Base-by-base conservation (phyloP, 345 rosid species). In the Passiflora organensis region DNA sequence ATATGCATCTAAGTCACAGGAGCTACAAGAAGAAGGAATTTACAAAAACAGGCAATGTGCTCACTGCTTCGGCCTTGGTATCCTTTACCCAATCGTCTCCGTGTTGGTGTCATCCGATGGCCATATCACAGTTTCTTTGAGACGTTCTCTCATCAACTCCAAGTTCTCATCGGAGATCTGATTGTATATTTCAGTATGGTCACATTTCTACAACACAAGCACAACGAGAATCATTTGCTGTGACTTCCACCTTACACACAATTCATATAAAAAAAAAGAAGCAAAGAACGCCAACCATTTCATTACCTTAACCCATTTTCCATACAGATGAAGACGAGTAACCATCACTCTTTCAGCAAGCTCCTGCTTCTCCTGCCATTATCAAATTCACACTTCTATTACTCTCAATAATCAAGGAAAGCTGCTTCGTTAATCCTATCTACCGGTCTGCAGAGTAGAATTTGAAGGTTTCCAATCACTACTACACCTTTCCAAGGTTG, bases 321-420 rank as follows among this genome's bases (percentile, higher is more conserved):
- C 96, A 46, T 91, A 91, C 58, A 91, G 65, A 72, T 86, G 95
- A 43, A 91, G 95, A 10, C 99, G 83, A 1, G 99, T 91, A 53
- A 91, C 73, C 99, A 91, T 91, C 65, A 91, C 95, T 79, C 99
- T 76, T 64, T 91, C 96, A 2, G 96, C 96, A 11, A 91, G 96
- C 36, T 88, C 96, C 6, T 84, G 99, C 71, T 46, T 80, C 79
- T 93, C 99, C 99, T 93, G 80, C 32, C 58, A 46, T 43, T 56
- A 32, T 21, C 21, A 60, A n/a, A 58, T 42, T 12, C 41, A 32
- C n/a, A n/a, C n/a, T n/a, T n/a, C n/a, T n/a, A n/a, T n/a, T n/a
- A n/a, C n/a, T n/a, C n/a, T n/a, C n/a, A n/a, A n/a, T n/a, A n/a
- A n/a, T n/a, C n/a, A n/a, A n/a, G n/a, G n/a, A n/a, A n/a, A n/a